Base-by-base conservation (phyloP, 176 grass and related monocot species). In the Ananas comosus region DNA sequence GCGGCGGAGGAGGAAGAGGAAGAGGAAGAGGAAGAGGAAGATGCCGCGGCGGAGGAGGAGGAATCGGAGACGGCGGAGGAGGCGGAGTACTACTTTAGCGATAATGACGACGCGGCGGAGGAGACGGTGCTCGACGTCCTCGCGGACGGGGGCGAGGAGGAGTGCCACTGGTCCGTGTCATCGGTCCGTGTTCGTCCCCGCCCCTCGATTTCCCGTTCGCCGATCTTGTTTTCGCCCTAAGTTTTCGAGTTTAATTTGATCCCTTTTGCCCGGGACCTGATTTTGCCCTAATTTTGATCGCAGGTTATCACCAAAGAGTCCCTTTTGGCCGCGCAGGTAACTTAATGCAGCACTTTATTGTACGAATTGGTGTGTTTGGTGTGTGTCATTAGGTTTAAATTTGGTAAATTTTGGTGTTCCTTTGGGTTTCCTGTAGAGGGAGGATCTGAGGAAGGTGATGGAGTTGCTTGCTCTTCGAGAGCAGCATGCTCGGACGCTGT, bases 401-500 rank as follows among this genome's bases (percentile, higher is more conserved):
- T 12, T 59, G 16, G 56, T 16, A 59, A 59, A 19, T 59, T 59
- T 59, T 59, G 56, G 56, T 19, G 25, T 67, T 67, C 9, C 13
- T 13, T 7, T 48, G 65, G 33, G 16, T 7, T 42, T 67, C 12
- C 9, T n/a, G 65, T 42, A 67, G 65, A 67, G 16, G 65, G 65
- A 67, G 65, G 65, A 67, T 67, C 48, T 67, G 65, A 29, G 65
- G 33, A 67, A 67, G 65, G 65, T 67, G 65, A 67, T 67, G 65
- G 65, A 67, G 5, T 67, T 67, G 65, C 48, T 67, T 48, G 13
- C 13, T n/a, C 65, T 67, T 48, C 16, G 65, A 0, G 68, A 70
- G 68, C 68, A 70, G 50, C 68, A 70, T 13, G 68, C 68, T 9
- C 51, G 68, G 49, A 70, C 68, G 2, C 11, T 70, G 68, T 50